Evolutionary conservation across 257 asterid species (phyloP).

Genomic region (Ophiorrhiza pumila): DNA sequence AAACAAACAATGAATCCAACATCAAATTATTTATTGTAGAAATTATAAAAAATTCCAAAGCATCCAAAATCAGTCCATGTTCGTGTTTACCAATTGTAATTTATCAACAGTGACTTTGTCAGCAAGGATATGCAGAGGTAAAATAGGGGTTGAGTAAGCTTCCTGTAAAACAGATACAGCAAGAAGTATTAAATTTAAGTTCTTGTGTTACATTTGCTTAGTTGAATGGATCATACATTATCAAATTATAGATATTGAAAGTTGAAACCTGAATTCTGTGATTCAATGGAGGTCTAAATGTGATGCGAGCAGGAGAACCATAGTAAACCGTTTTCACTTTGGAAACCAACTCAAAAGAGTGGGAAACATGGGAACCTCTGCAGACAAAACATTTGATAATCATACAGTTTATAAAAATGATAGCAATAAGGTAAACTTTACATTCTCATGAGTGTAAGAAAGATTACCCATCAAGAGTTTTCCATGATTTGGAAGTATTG

Average conservation of each 20-base stretch:
- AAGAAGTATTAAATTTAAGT: too few species aligned
- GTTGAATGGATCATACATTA: background rate
- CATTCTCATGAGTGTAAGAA: constrained; percentile 4
- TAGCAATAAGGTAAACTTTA: background rate
- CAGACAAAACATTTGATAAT: background rate
- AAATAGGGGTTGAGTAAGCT: constrained; percentile 62
- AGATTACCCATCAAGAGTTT: constrained; percentile 50
- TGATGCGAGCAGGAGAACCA: constrained; percentile 58
- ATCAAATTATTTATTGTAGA: background rate
- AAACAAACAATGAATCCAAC: constrained; percentile 27
- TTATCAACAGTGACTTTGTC: constrained; percentile 30
- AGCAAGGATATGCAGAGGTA: constrained; percentile 45
- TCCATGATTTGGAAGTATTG: constrained; percentile 62
- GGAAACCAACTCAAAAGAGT: constrained; percentile 60
- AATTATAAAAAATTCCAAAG: background rate
- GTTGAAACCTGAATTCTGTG: constrained; percentile 46
- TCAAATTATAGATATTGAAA: background rate
- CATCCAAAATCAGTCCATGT: background rate
- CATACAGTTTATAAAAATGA: background rate
- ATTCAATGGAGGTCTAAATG: constrained; percentile 47
- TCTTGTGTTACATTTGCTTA: too few species aligned
- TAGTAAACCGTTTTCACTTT: constrained; percentile 52
- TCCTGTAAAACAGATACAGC: constrained; percentile 47
- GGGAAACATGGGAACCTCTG: constrained; percentile 66
- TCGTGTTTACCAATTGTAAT: constrained; percentile 38